phyloP scores from a whole-genome alignment of 2,329 filamentous ascomycete genomes.

The Cladosporium sp. region DNA sequence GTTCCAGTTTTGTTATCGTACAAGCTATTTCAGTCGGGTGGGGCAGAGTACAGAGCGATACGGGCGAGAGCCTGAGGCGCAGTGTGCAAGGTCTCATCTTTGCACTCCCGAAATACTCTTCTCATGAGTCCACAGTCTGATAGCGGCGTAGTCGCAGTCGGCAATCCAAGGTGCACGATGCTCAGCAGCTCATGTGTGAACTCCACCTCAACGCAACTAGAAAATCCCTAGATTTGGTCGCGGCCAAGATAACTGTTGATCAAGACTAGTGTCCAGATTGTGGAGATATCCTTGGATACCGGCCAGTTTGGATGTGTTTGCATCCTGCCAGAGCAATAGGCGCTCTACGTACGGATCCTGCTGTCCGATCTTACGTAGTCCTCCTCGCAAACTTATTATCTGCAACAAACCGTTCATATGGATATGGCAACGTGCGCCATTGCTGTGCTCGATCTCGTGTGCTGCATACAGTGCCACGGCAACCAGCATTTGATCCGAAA shows the following conservation, averaged over 20 bases:
- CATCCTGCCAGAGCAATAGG: conserved; percentile 3
- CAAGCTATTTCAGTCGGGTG: no score
- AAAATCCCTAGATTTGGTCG: background rate
- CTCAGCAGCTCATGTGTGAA: background rate
- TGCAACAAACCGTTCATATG: conserved; percentile 22
- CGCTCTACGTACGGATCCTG: conserved; percentile 12
- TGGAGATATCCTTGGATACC: background rate
- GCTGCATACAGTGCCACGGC: conserved; percentile 21
- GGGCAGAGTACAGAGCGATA: background rate
- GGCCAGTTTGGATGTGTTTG: background rate
- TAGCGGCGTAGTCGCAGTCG: background rate
- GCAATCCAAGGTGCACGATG: background rate
- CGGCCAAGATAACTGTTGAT: background rate
- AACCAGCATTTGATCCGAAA: conserved; percentile 20
- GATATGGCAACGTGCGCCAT: conserved; percentile 16
- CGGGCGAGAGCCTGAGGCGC: background rate
- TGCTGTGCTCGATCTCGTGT: conserved; percentile 21
- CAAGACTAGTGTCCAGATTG: background rate
- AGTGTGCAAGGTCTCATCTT: background rate
- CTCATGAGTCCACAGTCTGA: background rate
- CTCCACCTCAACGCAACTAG: background rate
- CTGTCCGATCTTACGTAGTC: conserved; percentile 13
- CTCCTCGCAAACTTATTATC: conserved; percentile 21
- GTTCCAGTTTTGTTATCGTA: no score
- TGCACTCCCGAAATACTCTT: background rate